These are phyloP conservation scores for Bacterosira constricta DNA, from an alignment of 108 stramenopile genomes.

Conservation along the genomic window DNA sequence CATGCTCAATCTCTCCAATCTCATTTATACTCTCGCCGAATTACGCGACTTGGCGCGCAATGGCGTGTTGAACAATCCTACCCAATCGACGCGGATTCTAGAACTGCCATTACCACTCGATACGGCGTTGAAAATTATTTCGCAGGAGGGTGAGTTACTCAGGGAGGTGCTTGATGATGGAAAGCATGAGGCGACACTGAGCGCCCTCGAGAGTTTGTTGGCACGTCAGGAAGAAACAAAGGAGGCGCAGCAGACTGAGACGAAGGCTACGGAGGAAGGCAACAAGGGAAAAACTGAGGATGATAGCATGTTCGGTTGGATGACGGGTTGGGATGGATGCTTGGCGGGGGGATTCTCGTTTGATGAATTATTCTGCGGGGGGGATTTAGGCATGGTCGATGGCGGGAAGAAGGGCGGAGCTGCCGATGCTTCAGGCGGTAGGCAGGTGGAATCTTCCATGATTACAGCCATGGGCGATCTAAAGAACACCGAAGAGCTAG, in stretches of 20 bases:
- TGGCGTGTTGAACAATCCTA: constrained; percentile 31
- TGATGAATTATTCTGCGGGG: constrained; percentile 30
- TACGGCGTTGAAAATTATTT: constrained; percentile 34
- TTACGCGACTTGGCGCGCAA: constrained; percentile 56
- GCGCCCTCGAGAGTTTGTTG: constrained; percentile 30
- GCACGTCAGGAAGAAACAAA: constrained; percentile 2
- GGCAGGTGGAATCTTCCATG: constrained; percentile 20
- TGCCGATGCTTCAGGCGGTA: not conserved
- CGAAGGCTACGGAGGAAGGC: not conserved
- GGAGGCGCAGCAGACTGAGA: constrained; percentile 2
- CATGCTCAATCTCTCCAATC: constrained; percentile 48
- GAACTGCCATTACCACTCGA: constrained; percentile 50
- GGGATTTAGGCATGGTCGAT: constrained; percentile 10
- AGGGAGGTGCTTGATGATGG: constrained; percentile 50
- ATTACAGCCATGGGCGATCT: constrained; percentile 58
- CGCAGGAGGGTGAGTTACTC: constrained; percentile 34
- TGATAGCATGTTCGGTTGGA: constrained; percentile 11
- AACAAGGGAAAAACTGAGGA: not conserved
- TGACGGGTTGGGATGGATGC: constrained; percentile 36
- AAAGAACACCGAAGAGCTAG: constrained; percentile 59
- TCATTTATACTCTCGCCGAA: constrained; percentile 64
- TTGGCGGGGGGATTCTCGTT: constrained; percentile 40
- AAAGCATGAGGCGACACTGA: constrained; percentile 41
- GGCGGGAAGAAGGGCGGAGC: not conserved
- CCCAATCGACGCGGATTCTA: constrained; percentile 29